These are phyloP conservation scores for Myxozyma neglecta DNA, from an alignment of 805 yeast genomes.

Conservation along the genomic window DNA sequence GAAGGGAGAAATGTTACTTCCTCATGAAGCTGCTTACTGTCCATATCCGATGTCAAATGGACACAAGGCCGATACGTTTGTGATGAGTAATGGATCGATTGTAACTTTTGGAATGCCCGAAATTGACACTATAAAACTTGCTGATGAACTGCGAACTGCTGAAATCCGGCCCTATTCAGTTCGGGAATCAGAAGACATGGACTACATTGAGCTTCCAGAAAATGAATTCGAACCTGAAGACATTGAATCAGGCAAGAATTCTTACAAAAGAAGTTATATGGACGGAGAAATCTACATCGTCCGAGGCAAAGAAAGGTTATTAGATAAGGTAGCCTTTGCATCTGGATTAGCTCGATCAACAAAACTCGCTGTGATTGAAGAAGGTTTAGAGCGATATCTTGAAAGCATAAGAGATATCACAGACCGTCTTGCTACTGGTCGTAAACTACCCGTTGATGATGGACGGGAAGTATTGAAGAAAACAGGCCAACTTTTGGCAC, in stretches of 20 bases:
- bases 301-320: slow-evolving; percentile 52
- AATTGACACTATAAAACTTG: slow-evolving; percentile 42
- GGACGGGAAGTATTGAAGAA: slow-evolving; percentile 57
- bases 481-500: slow-evolving; percentile 71
- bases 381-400: slow-evolving; percentile 68
- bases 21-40: slow-evolving; percentile 67
- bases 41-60: slow-evolving; percentile 42
- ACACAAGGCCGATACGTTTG: slow-evolving; percentile 56
- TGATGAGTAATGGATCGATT: slow-evolving; percentile 74
- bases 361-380: slow-evolving; percentile 75
- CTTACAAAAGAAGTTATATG: slow-evolving; percentile 46
- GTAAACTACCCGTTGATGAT: slow-evolving; percentile 51
- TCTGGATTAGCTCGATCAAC: slow-evolving; percentile 87
- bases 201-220: slow-evolving; percentile 54
- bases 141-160: slow-evolving; percentile 47
- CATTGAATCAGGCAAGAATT: neutral
- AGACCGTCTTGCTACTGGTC: slow-evolving; percentile 64
- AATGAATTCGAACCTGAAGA: neutral
- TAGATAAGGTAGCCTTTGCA: slow-evolving; percentile 86
- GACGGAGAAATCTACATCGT: slow-evolving; percentile 71
- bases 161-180: slow-evolving; percentile 49
- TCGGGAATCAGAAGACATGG: slow-evolving; percentile 84
- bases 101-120: slow-evolving; percentile 84
- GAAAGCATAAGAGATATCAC: slow-evolving; percentile 62
- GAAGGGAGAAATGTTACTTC: slow-evolving; percentile 49